phyloP scores from a whole-genome alignment of 306 rosid species.

The Trichosanthes cucumerina region DNA sequence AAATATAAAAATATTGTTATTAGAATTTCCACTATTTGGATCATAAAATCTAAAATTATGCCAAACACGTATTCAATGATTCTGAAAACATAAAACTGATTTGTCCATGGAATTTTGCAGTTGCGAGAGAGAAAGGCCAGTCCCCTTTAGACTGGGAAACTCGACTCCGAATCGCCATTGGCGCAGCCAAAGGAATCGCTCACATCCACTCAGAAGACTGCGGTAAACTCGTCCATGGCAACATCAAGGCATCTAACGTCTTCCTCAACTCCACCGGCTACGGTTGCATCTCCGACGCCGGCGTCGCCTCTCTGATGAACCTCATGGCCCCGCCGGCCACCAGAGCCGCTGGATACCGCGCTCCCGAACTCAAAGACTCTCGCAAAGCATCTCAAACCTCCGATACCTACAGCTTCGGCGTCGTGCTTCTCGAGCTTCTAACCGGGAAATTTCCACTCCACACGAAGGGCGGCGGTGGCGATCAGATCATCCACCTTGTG shows the following conservation, averaged over 20 bases:
- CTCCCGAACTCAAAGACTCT: slow-evolving; percentile 82
- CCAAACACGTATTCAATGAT: too few species aligned
- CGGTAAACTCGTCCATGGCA: slow-evolving; percentile 85
- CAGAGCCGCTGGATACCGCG: slow-evolving; percentile 69
- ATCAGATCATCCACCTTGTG: slow-evolving; percentile 69
- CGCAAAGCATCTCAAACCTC: slow-evolving; percentile 57
- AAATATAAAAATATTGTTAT: too few species aligned
- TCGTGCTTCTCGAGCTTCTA: slow-evolving; percentile 74
- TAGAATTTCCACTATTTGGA: too few species aligned
- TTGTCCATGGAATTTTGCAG: slow-evolving; percentile 26
- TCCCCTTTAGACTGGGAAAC: slow-evolving; percentile 70
- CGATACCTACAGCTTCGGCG: slow-evolving; percentile 80
- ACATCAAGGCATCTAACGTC: slow-evolving; percentile 77
- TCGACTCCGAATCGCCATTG: slow-evolving; percentile 61
- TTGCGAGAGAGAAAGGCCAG: slow-evolving; percentile 47
- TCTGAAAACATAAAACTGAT: too few species aligned
- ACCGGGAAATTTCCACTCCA: slow-evolving; percentile 74
- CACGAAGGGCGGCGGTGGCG: slow-evolving; percentile 45
- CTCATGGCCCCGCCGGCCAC: slow-evolving; percentile 40
- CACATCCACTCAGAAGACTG: slow-evolving; percentile 53
- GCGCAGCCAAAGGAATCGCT: slow-evolving; percentile 82
- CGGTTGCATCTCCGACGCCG: slow-evolving; percentile 68
- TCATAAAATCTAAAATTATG: too few species aligned
- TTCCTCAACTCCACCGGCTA: slow-evolving; percentile 69
- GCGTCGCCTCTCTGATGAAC: slow-evolving; percentile 48